Evolutionary conservation across 495 filamentous ascomycete genomes (phyloP).

Genomic region (Geoglossum glabrum): DNA sequence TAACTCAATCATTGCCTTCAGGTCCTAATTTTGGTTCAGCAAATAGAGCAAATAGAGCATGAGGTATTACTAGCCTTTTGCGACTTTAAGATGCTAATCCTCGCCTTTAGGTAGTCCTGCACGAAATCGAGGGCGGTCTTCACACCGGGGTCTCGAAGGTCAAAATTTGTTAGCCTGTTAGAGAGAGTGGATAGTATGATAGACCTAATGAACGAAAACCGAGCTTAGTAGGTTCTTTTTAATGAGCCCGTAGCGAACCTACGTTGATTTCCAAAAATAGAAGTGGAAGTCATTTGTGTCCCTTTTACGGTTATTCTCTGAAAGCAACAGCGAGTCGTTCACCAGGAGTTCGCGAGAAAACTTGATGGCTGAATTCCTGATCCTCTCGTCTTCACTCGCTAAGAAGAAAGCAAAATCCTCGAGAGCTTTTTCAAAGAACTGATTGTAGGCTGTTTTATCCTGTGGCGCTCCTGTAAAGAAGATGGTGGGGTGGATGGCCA

Average conservation of each 20-base stretch:
- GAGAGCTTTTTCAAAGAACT: slow-evolving; percentile 29
- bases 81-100: not conserved
- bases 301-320: not conserved
- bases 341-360: slow-evolving; percentile 23
- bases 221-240: not conserved
- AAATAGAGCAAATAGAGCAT: not conserved
- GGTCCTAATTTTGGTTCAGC: not conserved
- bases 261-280: slow-evolving; percentile 35
- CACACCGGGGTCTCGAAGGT: not conserved
- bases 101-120: not conserved
- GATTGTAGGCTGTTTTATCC: slow-evolving; percentile 17
- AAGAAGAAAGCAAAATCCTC: slow-evolving; percentile 30
- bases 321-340: not conserved
- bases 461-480: slow-evolving; percentile 26
- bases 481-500: slow-evolving; percentile 29
- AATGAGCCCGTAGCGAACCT: slow-evolving; percentile 11
- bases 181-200: slow-evolving; percentile 4
- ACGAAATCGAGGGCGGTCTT: slow-evolving; percentile 3
- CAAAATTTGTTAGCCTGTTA: not conserved
- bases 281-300: slow-evolving; percentile 17
- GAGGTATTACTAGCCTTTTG: not conserved
- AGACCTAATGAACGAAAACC: not conserved
- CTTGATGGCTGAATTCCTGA: slow-evolving; percentile 23
- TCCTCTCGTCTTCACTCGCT: slow-evolving; percentile 27
- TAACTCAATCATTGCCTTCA: not conserved